Evolutionary conservation across 2,329 filamentous ascomycete species (phyloP), one percentile per base, ranked within the genome.

Genomic region (Zasmidium angulare): DNA sequence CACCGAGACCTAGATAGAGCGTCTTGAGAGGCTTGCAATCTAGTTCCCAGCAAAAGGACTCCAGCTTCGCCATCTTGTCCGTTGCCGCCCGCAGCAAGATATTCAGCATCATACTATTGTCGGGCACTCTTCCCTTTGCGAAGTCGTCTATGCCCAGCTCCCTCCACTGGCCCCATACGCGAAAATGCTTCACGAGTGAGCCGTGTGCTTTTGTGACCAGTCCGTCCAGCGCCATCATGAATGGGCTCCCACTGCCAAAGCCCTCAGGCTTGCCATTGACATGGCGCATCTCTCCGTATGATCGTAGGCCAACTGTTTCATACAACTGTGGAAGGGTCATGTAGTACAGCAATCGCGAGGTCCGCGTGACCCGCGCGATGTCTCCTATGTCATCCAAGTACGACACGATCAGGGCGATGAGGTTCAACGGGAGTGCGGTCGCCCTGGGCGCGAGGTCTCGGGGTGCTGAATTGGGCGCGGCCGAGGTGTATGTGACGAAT

Each of bases 261-360:
- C 85, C 85, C 68, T 86, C 83, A 0, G 84, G 83, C 46, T 79
- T 69, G 53, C 84, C 83, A 65, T 82, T 77, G 61, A 80, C 75
- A 68, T 85, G 86, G 52, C 84, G 81, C 24, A 86, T 83, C 43
- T 81, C 80, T 52, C 81, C 75, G 69, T 87, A 86, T 7, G 84
- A 85, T 55, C 77, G 81, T 31, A 88, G 74, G 4, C 77, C 81
- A 55, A 87, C 79, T 31, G 75, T 72, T 69, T 79, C 78, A 72
- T 87, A 88, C 46, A 88, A 79, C 58, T 82, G 83, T 20, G 85
- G 85, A 2, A 87, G 75, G 31, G 82, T 78, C 83, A 88, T 86
- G 74, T 87, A 88, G 65, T 86, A 84, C 66, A 87, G 79, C 46
- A 87, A 78, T 14, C 84, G 79, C 62, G 82, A 86, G 53, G 84